Base-by-base conservation (phyloP, 805 yeast genomes). In the Teunomyces atbi region DNA sequence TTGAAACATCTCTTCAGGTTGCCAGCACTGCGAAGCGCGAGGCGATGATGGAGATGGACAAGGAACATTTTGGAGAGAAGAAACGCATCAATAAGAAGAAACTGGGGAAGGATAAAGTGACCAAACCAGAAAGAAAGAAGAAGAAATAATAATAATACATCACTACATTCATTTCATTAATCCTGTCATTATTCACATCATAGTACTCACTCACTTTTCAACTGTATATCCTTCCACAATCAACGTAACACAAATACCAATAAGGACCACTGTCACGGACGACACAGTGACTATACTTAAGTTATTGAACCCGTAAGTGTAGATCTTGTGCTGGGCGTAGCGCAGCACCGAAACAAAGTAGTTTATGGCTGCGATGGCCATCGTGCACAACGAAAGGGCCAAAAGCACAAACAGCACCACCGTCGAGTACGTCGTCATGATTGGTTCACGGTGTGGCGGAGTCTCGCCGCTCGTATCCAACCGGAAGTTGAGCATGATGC, bases 11-110 rank as follows among this genome's bases (percentile, higher is more conserved):
- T 1, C 72, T 94, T 51, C 82, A 79, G 45, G 74, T 76, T 39
- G 84, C 86, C 1, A 83, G 91, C 28, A 79, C 77, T 29, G 97
- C 98, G 15, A 89, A 89, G 68, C 78, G 97, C 55, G 96, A 91
- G 63, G 87, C 97, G 2, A 62, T 86, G 45, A 81, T 92, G 87
- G 97, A 88, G 32, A 90, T 94, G 97, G 97, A 92, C 51, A 81
- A 79, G 51, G 97, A 89, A 50, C 79, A 82, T 16, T 92, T 91
- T 63, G 97, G 97, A 10, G 96, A 88, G 57, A 77, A 77, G 54
- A 74, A 73, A 52, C 75, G 71, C 56, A 77, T 69, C 35, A 80
- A 81, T 53, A 78, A 73, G 58, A 65, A 62, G 41, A 78, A 76
- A 60, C 54, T 52, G 18, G 56, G 10, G 11, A 6, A 52, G 44